A percentile compares a stretch with the other conserved stretches of the same genome.
phyloP scores from a whole-genome alignment of 1,284 basidiomycete genomes.

The Leccinum holopus region DNA sequence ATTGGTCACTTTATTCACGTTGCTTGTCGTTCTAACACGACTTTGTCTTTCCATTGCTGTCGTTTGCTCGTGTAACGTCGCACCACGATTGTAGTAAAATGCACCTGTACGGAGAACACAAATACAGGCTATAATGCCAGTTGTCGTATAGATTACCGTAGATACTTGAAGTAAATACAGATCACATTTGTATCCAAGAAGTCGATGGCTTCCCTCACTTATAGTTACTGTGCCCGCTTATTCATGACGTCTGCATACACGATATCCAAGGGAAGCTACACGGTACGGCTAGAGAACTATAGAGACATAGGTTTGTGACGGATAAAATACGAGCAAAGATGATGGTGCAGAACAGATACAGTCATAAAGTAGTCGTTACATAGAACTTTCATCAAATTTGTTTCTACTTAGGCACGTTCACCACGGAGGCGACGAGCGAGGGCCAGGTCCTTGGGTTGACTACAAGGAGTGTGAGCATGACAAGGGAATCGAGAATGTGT shows the following conservation, averaged over 20 bases:
- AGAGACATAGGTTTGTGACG: background rate
- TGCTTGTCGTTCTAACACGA: background rate
- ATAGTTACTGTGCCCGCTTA: background rate
- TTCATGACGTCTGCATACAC: background rate
- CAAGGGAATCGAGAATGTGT: background rate
- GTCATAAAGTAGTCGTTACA: background rate
- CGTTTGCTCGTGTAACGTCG: background rate
- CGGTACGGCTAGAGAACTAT: constrained; percentile 1
- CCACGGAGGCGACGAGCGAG: constrained; percentile 46
- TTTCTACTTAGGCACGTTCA: constrained; percentile 22
- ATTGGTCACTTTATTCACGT: constrained; percentile 30
- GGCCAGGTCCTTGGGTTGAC: constrained; percentile 51
- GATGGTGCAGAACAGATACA: background rate
- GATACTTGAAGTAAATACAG: background rate
- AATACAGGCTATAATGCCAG: background rate
- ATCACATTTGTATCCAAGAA: background rate
- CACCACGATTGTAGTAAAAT: background rate
- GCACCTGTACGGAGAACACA: background rate
- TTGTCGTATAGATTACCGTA: background rate
- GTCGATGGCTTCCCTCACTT: background rate
- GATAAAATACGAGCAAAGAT: constrained; percentile 2
- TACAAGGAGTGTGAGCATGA: constrained; percentile 14
- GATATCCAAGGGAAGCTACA: background rate
- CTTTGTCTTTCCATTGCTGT: background rate
- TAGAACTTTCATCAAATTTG: background rate